phyloP scores from a whole-genome alignment of 179 eudicot species.

The Gypsophila paniculata region DNA sequence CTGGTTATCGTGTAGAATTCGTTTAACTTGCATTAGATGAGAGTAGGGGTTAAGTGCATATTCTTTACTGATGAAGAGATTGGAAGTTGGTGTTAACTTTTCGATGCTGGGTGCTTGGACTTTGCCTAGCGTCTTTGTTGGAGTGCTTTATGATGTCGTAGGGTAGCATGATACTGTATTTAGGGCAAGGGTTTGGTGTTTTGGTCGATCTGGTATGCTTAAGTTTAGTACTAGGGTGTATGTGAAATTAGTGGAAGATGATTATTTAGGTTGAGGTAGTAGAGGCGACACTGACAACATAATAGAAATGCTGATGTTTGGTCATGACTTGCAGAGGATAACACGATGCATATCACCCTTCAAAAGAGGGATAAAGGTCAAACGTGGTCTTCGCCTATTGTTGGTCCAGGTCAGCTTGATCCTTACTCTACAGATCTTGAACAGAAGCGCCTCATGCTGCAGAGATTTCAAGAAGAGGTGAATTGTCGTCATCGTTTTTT shows the following conservation, averaged over 20 bases:
- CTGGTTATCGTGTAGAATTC: background rate
- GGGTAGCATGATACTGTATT: too few species aligned
- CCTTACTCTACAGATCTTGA: slow-evolving; percentile 71
- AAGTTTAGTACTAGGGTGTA: background rate
- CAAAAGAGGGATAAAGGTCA: slow-evolving; percentile 94
- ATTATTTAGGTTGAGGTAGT: background rate
- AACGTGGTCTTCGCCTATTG: slow-evolving; percentile 86
- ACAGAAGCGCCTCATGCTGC: slow-evolving; percentile 90
- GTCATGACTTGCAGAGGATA: slow-evolving; percentile 57
- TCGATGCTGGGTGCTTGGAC: background rate
- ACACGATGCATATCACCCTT: slow-evolving; percentile 74
- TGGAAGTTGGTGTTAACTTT: background rate
- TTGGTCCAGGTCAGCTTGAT: slow-evolving; percentile 84
- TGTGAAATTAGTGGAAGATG: slow-evolving; percentile 1
- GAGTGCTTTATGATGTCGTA: background rate
- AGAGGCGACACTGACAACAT: background rate
- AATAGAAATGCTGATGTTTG: slow-evolving; percentile 2
- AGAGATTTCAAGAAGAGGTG: slow-evolving; percentile 97
- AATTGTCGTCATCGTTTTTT: background rate
- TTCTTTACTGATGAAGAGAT: background rate
- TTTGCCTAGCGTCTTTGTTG: background rate
- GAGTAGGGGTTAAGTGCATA: background rate
- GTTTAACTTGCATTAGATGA: background rate
- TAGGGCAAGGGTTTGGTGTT: background rate
- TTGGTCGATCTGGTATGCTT: background rate